phyloP scores from a whole-genome alignment of 1,139 yeast genomes.

The Saccharomyces hybrid region DNA sequence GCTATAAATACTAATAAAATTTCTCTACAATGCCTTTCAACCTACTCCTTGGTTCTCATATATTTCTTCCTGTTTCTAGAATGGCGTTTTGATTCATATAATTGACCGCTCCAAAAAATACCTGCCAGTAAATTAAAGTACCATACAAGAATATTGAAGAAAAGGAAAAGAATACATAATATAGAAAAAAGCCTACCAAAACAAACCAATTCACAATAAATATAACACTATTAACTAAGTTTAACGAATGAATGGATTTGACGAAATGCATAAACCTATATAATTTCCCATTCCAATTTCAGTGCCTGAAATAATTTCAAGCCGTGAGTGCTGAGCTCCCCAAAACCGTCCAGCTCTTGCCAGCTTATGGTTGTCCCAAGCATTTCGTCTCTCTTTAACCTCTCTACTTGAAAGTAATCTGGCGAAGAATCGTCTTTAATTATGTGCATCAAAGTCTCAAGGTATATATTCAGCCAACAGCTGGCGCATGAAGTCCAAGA shows the following conservation, averaged over 20 bases:
- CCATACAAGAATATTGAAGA: not conserved
- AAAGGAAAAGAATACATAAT: not conserved
- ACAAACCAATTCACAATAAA: not conserved
- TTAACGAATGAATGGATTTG: not conserved
- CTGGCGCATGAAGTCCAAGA: conserved; percentile 23
- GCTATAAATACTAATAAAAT: not conserved
- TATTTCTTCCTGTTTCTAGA: not conserved
- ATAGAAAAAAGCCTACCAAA: not conserved
- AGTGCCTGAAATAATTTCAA: conserved; percentile 44
- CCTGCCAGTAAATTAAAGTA: not conserved
- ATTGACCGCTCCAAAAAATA: not conserved
- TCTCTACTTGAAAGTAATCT: conserved; percentile 5
- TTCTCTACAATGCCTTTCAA: not conserved
- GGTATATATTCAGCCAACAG: conserved; percentile 36
- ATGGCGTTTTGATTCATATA: not conserved
- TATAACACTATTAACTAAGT: not conserved
- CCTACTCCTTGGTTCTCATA: not conserved
- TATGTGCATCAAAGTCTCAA: conserved; percentile 27
- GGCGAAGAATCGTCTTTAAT: conserved; percentile 1
- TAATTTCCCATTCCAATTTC: conserved; percentile 23
- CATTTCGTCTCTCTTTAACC: conserved; percentile 16
- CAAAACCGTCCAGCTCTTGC: conserved; percentile 64
- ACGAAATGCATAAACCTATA: not conserved
- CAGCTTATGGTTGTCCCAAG: conserved; percentile 34
- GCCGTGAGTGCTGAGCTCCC: conserved; percentile 55